These are phyloP conservation scores for Whalleya microplaca DNA, from an alignment of 2,329 filamentous ascomycete species.

Conservation along the genomic window DNA sequence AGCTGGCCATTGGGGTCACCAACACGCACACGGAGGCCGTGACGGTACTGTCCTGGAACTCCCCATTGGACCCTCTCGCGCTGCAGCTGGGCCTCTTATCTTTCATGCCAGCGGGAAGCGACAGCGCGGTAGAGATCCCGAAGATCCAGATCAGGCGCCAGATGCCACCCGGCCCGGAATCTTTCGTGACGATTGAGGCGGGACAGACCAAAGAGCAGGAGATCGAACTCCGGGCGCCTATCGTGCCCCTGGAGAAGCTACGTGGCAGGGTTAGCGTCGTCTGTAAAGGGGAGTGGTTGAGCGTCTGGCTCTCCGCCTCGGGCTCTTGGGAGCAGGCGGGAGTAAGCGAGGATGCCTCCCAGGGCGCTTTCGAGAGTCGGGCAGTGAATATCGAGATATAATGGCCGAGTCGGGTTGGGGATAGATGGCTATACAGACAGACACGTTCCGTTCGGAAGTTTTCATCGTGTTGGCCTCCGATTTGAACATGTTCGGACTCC, in stretches of 20 bases:
- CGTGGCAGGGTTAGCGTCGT: constrained; percentile 38
- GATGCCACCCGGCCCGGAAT: constrained; percentile 46
- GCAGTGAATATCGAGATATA: constrained; percentile 29
- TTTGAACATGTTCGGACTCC: too few relatives aligned
- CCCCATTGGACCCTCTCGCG: constrained; percentile 49
- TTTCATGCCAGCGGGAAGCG: constrained; percentile 42
- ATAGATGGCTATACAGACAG: constrained; percentile 1
- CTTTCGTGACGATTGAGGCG: constrained; percentile 44
- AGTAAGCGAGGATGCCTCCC: constrained; percentile 26
- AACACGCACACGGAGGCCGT: constrained; percentile 44
- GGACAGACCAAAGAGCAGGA: constrained; percentile 41
- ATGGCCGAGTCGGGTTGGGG: constrained; percentile 1
- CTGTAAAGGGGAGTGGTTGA: constrained; percentile 45
- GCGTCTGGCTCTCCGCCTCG: constrained; percentile 39
- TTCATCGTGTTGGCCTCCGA: too few relatives aligned
- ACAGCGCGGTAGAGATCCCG: constrained; percentile 41
- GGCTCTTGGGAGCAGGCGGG: constrained; percentile 27
- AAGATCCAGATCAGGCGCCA: constrained; percentile 43
- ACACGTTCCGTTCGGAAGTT: constrained; percentile 9
- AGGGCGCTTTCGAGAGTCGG: constrained; percentile 32
- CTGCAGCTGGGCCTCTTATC: constrained; percentile 46
- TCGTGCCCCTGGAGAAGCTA: constrained; percentile 41
- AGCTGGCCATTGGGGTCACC: constrained; percentile 43
- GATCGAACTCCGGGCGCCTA: constrained; percentile 42
- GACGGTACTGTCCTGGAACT: constrained; percentile 48